A percentile compares a stretch with the other conserved stretches of the same genome.
These are phyloP conservation scores for Furcasterigmium sp. DNA, from an alignment of 2,329 filamentous ascomycete genomes.

Conservation along the genomic window DNA sequence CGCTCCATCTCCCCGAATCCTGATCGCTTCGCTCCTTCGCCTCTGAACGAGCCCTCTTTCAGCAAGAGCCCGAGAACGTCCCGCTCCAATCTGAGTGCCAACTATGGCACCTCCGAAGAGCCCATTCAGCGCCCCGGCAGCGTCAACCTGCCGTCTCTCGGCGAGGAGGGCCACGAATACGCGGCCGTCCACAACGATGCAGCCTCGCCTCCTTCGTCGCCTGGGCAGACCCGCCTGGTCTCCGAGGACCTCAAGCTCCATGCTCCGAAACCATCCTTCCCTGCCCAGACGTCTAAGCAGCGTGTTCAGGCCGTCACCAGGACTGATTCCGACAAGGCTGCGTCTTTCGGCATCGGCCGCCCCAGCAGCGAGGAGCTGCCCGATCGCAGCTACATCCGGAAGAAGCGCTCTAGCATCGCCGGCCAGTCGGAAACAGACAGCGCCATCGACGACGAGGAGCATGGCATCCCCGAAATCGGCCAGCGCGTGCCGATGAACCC, in stretches of 20 bases:
- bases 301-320: slow-evolving; percentile 80
- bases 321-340: slow-evolving; percentile 84
- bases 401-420: slow-evolving; percentile 58
- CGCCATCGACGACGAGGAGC: slow-evolving; percentile 56
- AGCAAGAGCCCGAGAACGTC: slow-evolving; percentile 36
- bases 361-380: slow-evolving; percentile 49
- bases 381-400: slow-evolving; percentile 50
- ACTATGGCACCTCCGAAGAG: slow-evolving; percentile 27
- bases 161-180: slow-evolving; percentile 88
- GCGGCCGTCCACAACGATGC: slow-evolving; percentile 49
- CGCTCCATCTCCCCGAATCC: slow-evolving; percentile 73
- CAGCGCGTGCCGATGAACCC: slow-evolving; percentile 91
- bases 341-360: slow-evolving; percentile 77
- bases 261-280: slow-evolving; percentile 82
- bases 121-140: slow-evolving; percentile 62
- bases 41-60: slow-evolving; percentile 68
- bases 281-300: slow-evolving; percentile 74
- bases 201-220: slow-evolving; percentile 29
- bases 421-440: slow-evolving; percentile 40
- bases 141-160: slow-evolving; percentile 77
- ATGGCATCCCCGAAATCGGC: slow-evolving; percentile 89
- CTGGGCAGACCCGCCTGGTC: slow-evolving; percentile 72
- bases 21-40: slow-evolving; percentile 78
- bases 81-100: slow-evolving; percentile 28
- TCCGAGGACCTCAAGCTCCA: slow-evolving; percentile 79